Conservation (phyloP, 495 filamentous ascomycete genomes). For the Hyaloscypha variabilis region DNA sequence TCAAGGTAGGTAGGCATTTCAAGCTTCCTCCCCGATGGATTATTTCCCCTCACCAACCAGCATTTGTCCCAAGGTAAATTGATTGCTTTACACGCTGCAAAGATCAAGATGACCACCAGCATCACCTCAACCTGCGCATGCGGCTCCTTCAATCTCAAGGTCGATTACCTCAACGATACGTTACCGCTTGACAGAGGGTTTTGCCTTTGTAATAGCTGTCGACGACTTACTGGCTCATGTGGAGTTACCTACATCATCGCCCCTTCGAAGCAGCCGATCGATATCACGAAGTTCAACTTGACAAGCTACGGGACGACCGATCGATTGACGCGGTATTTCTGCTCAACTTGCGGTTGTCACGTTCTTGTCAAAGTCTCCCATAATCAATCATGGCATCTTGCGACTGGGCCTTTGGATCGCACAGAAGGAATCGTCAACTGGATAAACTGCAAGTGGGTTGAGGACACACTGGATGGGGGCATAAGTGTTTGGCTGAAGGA, state of each 20-base stretch:
- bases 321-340: slow-evolving; percentile 63
- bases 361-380: slow-evolving; percentile 47
- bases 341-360: slow-evolving; percentile 68
- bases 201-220: slow-evolving; percentile 69
- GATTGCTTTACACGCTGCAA: neutral
- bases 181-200: slow-evolving; percentile 46
- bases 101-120: slow-evolving; percentile 24
- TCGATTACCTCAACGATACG: slow-evolving; percentile 34
- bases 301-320: slow-evolving; percentile 51
- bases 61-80: neutral
- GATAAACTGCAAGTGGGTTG: slow-evolving; percentile 43
- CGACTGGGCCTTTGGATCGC: slow-evolving; percentile 29
- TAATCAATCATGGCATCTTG: slow-evolving; percentile 26
- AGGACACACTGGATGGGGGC: slow-evolving; percentile 34
- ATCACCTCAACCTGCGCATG: slow-evolving; percentile 46
- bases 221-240: slow-evolving; percentile 59
- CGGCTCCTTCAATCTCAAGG: slow-evolving; percentile 37
- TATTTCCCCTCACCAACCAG: neutral
- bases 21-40: neutral
- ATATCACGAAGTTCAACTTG: slow-evolving; percentile 39
- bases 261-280: slow-evolving; percentile 32
- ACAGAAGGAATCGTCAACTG: slow-evolving; percentile 36
- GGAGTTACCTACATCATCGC: slow-evolving; percentile 54
- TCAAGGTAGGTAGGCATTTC: neutral
- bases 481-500: slow-evolving; percentile 45